Evolutionary conservation across 306 rosid species (phyloP).

Genomic region (Citrullus colocynthis): DNA sequence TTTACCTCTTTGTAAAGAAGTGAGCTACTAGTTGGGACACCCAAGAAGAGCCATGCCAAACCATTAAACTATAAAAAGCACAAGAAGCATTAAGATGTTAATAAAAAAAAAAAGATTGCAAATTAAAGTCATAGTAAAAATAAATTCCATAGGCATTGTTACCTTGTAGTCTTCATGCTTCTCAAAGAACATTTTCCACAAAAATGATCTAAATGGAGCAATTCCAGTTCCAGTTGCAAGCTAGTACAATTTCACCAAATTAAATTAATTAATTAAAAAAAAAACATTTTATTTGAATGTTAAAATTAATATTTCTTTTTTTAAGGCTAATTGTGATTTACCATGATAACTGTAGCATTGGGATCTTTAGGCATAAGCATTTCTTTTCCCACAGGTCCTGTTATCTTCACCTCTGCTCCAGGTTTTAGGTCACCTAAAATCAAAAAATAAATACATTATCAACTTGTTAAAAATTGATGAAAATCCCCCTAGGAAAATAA

Average conservation of each 20-base stretch:
- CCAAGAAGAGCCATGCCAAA: constrained; percentile 98
- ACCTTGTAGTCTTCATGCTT: constrained; percentile 90
- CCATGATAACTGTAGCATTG: constrained; percentile 81
- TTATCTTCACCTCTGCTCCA: constrained; percentile 65
- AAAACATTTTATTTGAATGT: too few relatives aligned
- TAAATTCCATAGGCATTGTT: background rate
- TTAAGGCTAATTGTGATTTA: constrained; percentile 10
- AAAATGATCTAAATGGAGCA: constrained; percentile 85
- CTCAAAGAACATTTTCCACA: constrained; percentile 98
- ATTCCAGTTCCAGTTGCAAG: constrained; percentile 98
- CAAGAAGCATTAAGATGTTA: background rate
- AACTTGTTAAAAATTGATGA: background rate
- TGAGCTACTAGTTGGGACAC: constrained; percentile 94
- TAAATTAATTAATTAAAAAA: background rate
- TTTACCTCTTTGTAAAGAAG: constrained; percentile 95
- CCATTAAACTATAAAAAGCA: constrained; percentile 59
- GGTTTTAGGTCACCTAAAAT: constrained; percentile 85
- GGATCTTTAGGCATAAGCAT: constrained; percentile 99
- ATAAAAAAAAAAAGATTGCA: background rate
- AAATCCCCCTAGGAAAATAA: too few relatives aligned
- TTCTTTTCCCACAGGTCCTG: constrained; percentile 97
- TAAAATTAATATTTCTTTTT: too few relatives aligned
- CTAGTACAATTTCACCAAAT: constrained; percentile 20
- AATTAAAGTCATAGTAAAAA: background rate
- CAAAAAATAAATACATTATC: background rate